Evolutionary conservation across 768 basidiomycete species (phyloP).

Genomic region (Tremella mesenterica): DNA sequence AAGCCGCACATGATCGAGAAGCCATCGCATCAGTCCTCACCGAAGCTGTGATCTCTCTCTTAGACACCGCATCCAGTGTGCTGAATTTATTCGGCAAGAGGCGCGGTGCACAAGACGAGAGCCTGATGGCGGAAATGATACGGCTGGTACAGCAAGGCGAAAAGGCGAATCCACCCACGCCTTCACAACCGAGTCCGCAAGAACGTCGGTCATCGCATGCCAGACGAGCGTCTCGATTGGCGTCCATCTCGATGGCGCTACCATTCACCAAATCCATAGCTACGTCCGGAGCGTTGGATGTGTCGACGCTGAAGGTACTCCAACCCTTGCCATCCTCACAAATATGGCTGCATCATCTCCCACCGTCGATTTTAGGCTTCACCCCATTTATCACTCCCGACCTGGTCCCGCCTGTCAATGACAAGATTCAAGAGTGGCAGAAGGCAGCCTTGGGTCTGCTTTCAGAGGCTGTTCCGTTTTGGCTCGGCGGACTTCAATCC

Average conservation of each 20-base stretch:
- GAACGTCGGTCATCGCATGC: conserved; percentile 19
- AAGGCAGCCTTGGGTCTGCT: conserved; percentile 11
- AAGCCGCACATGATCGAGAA: conserved; percentile 9
- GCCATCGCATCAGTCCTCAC: conserved; percentile 15
- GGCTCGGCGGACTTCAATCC: conserved; percentile 18
- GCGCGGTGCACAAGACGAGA: not conserved
- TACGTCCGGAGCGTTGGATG: conserved; percentile 49
- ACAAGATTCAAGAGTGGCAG: conserved; percentile 18
- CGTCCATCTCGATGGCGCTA: conserved; percentile 35
- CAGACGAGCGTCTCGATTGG: conserved; percentile 45
- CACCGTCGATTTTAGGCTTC: conserved; percentile 61
- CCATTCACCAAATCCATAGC: conserved; percentile 9
- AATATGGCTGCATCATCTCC: conserved; percentile 64
- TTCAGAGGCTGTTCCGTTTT: conserved; percentile 16
- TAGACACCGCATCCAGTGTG: conserved; percentile 22
- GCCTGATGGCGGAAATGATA: conserved; percentile 35
- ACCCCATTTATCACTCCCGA: conserved; percentile 73
- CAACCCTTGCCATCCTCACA: conserved; percentile 69
- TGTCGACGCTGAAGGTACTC: conserved; percentile 63
- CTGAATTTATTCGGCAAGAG: conserved; percentile 18
- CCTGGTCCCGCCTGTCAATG: conserved; percentile 38
- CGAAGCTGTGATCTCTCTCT: conserved; percentile 20
- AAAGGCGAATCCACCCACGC: conserved; percentile 12
- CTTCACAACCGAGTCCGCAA: not conserved
- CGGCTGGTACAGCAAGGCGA: conserved; percentile 23